phyloP scores from a whole-genome alignment of 2,329 filamentous ascomycete species.

The Aspergillus nomiae region DNA sequence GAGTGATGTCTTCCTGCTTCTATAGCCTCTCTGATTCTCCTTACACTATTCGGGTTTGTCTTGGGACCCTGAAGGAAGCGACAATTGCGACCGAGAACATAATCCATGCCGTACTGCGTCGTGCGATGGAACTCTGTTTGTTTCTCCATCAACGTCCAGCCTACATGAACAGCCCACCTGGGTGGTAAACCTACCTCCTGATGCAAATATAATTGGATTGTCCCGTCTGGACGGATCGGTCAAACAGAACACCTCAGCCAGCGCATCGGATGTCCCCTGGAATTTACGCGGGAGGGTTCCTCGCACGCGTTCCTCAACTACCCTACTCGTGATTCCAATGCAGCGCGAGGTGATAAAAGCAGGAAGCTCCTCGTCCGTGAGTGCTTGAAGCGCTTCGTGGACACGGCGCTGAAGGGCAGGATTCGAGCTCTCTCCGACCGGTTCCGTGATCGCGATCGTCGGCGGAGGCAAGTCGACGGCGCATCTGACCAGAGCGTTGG shows the following conservation, averaged over 20 bases:
- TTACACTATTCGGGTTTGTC: conserved; percentile 65
- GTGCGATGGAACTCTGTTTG: conserved; percentile 68
- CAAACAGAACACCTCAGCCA: conserved; percentile 76
- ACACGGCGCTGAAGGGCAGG: conserved; percentile 63
- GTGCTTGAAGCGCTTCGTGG: conserved; percentile 62
- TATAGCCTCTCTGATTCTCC: conserved; percentile 63
- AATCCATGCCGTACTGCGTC: conserved; percentile 73
- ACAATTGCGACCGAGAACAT: conserved; percentile 75
- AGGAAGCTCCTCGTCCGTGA: conserved; percentile 69
- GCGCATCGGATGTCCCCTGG: conserved; percentile 69
- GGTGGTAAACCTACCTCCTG: conserved; percentile 58
- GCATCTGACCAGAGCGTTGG: conserved; percentile 67
- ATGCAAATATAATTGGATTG: conserved; percentile 77
- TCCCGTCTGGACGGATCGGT: conserved; percentile 73
- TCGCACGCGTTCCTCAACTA: conserved; percentile 68
- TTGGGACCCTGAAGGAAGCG: conserved; percentile 76
- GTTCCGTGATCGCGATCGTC: conserved; percentile 58
- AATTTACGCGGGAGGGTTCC: conserved; percentile 66
- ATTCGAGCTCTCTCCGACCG: conserved; percentile 59
- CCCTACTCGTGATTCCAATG: conserved; percentile 68
- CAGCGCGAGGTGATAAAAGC: conserved; percentile 71
- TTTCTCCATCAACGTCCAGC: not conserved
- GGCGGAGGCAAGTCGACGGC: conserved; percentile 55
- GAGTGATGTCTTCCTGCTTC: conserved; percentile 67
- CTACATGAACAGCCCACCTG: too few species aligned